Conservation (phyloP, 2,329 filamentous ascomycete genomes). For the Waltergamsia citrina region DNA sequence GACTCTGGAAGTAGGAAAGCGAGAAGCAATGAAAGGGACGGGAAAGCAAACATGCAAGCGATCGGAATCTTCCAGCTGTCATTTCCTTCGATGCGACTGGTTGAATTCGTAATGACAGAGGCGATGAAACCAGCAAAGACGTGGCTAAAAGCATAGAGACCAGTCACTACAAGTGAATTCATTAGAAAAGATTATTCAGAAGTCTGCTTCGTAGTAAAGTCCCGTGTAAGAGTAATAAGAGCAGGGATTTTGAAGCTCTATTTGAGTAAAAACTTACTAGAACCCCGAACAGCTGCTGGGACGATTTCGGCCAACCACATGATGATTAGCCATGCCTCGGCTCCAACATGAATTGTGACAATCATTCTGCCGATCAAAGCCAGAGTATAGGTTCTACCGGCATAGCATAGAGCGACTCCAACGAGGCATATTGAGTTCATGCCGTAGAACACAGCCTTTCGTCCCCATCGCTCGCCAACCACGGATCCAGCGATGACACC, state of each 20-base stretch:
- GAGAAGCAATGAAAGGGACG: slow-evolving; percentile 7
- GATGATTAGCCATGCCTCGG: slow-evolving; percentile 10
- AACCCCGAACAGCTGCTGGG: slow-evolving; percentile 9
- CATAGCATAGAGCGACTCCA: slow-evolving; percentile 7
- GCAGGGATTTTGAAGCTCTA: too few relatives aligned
- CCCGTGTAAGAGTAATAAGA: too few relatives aligned
- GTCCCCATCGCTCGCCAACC: slow-evolving; percentile 10
- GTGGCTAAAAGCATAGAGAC: slow-evolving; percentile 10
- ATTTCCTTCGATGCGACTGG: slow-evolving; percentile 8
- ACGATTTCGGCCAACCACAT: slow-evolving; percentile 13
- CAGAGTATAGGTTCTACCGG: slow-evolving; percentile 6
- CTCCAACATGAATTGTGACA: slow-evolving; percentile 10
- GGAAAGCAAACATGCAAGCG: slow-evolving; percentile 9
- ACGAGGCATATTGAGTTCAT: slow-evolving; percentile 10
- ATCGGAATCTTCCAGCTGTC: slow-evolving; percentile 11
- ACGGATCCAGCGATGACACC: slow-evolving; percentile 8
- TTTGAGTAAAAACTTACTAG: background rate
- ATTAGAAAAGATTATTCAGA: background rate
- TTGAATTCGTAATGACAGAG: slow-evolving; percentile 11
- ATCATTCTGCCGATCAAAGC: slow-evolving; percentile 10
- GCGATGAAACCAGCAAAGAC: slow-evolving; percentile 10
- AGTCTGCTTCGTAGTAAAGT: too few relatives aligned
- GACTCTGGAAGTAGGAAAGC: slow-evolving; percentile 13
- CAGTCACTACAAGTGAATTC: slow-evolving; percentile 4
- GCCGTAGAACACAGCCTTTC: slow-evolving; percentile 7